Evolutionary conservation across 202 grass and related monocot species (phyloP).

Genomic region (Elaeis oleifera): DNA sequence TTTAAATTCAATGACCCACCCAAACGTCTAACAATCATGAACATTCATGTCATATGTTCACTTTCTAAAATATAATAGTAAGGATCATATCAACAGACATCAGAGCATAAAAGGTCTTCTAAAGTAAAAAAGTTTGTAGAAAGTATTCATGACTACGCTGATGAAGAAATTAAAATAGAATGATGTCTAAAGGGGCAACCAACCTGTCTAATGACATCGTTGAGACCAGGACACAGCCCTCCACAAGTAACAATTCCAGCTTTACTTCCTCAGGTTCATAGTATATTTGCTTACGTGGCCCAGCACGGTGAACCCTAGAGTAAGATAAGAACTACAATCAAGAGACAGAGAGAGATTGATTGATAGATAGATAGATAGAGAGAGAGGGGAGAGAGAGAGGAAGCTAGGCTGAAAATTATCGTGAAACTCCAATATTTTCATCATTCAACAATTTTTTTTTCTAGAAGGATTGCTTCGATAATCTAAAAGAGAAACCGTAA

Average conservation of each 20-base stretch:
- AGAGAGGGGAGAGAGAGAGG: too few species aligned
- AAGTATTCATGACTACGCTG: too few species aligned
- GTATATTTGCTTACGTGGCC: conserved; percentile 86
- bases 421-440: too few species aligned
- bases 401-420: too few species aligned
- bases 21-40: too few species aligned
- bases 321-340: conserved; percentile 13
- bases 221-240: conserved; percentile 92
- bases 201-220: conserved; percentile 93
- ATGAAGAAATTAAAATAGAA: not conserved
- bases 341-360: too few species aligned
- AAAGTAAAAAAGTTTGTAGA: not conserved
- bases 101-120: not conserved
- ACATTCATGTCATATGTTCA: not conserved
- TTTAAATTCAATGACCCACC: too few species aligned
- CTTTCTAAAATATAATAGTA: conserved; percentile 2
- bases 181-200: conserved; percentile 3
- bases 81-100: not conserved
- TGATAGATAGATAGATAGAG: too few species aligned
- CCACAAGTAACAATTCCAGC: conserved; percentile 92
- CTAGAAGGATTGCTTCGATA: too few species aligned
- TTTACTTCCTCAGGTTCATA: conserved; percentile 77
- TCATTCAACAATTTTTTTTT: too few species aligned
- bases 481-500: too few species aligned
- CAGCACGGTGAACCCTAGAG: conserved; percentile 79